Evolutionary conservation across 768 basidiomycete genomes (phyloP).

Genomic region (Lactarius indigo): DNA sequence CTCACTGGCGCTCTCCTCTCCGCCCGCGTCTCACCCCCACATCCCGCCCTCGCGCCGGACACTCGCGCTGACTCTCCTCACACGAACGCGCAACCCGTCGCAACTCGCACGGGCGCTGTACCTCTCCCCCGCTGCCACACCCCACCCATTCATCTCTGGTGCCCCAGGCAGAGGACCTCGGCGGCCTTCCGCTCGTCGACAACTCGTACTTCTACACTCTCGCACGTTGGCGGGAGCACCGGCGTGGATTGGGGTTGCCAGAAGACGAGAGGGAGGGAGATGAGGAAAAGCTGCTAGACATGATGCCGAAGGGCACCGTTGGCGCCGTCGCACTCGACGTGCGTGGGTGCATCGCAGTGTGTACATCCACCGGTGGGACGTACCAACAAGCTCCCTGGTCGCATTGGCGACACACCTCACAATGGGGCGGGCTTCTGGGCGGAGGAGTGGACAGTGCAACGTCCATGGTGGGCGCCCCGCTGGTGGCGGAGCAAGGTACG

Average conservation of each 20-base stretch:
- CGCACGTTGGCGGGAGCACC: constrained; percentile 72
- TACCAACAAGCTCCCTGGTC: constrained; percentile 80
- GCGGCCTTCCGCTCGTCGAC: constrained; percentile 55
- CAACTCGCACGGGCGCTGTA: constrained; percentile 68
- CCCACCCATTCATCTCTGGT: constrained; percentile 72
- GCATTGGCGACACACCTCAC: constrained; percentile 78
- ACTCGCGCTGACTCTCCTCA: constrained; percentile 60
- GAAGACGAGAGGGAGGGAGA: constrained; percentile 41
- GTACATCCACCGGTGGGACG: constrained; percentile 80
- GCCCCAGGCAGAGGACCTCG: constrained; percentile 59
- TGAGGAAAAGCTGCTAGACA: constrained; percentile 42
- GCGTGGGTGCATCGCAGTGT: constrained; percentile 64
- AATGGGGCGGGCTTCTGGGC: constrained; percentile 84
- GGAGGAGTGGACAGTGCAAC: constrained; percentile 58
- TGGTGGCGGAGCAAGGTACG: constrained; percentile 32
- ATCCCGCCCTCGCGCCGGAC: constrained; percentile 61
- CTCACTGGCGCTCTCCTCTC: constrained; percentile 76
- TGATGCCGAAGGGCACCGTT: constrained; percentile 73
- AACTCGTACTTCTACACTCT: constrained; percentile 78
- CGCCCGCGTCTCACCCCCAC: constrained; percentile 60
- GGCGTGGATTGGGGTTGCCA: constrained; percentile 68
- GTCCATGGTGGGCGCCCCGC: constrained; percentile 42
- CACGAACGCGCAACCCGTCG: constrained; percentile 68
- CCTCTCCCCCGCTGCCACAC: constrained; percentile 55
- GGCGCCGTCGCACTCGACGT: constrained; percentile 80